A percentile compares a stretch with the other conserved stretches of the same genome.
Conservation (phyloP, 306 rosid species). For the Casuarina equisetifolia region DNA sequence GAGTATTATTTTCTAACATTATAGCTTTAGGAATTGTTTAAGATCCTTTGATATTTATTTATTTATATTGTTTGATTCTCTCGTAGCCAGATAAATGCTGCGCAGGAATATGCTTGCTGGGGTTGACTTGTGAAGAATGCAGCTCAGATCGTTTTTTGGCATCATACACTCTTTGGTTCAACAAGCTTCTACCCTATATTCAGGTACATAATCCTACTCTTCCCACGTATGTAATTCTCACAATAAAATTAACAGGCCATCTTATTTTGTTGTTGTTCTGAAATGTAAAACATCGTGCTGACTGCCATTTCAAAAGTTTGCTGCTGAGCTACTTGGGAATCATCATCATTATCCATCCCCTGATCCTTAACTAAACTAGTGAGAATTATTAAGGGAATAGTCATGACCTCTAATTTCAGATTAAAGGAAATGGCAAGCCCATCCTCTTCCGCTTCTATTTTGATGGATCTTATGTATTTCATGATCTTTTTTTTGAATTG, state of each 20-base stretch:
- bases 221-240: neutral
- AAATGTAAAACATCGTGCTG: neutral
- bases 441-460: no score
- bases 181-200: constrained; percentile 53
- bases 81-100: constrained; percentile 91
- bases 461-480: no score
- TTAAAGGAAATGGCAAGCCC: no score
- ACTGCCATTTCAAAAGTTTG: neutral
- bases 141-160: constrained; percentile 64
- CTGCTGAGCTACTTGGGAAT: no score
- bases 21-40: neutral
- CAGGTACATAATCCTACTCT: constrained; percentile 50
- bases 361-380: no score
- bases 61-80: constrained; percentile 23
- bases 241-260: neutral
- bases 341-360: no score
- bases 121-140: constrained; percentile 79
- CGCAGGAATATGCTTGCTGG: constrained; percentile 80
- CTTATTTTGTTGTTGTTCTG: neutral
- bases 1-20: neutral
- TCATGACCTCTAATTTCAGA: no score
- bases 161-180: constrained; percentile 70
- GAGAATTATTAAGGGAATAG: no score
- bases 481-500: no score
- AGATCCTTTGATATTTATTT: constrained; percentile 5